These are phyloP conservation scores for Leishmania arabica DNA, from an alignment of 208 protist genomes.

Conservation along the genomic window DNA sequence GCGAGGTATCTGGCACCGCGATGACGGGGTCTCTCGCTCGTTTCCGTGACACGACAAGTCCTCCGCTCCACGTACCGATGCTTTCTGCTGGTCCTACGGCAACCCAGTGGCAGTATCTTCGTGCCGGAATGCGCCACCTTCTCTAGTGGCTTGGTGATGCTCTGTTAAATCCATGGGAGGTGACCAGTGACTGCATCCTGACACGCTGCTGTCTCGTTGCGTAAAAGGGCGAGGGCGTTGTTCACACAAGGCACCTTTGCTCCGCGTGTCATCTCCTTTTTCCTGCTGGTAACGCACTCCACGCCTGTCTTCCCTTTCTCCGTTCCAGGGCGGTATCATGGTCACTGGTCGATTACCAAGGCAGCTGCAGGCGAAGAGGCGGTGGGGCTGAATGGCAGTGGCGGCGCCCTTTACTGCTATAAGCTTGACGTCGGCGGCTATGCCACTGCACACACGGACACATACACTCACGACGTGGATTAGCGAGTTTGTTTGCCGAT, in stretches of 20 bases:
- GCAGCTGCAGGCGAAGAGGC: background rate
- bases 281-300: background rate
- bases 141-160: background rate
- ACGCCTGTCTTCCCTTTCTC: background rate
- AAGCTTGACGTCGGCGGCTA: background rate
- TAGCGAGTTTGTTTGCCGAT: background rate
- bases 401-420: background rate
- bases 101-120: background rate
- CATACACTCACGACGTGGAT: background rate
- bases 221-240: background rate
- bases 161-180: background rate
- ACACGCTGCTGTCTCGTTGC: background rate
- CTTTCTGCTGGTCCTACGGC: background rate
- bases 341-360: background rate
- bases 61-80: background rate
- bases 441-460: background rate
- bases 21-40: background rate
- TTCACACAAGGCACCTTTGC: background rate
- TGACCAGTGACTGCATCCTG: background rate
- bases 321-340: background rate
- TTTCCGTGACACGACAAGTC: background rate
- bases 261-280: background rate
- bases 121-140: background rate
- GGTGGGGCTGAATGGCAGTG: background rate
- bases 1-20: background rate